A percentile compares a stretch with the other conserved stretches of the same genome.
These are phyloP conservation scores for Coemansia sp. DNA, from an alignment of 192 early-diverging fungal genomes.

Conservation along the genomic window DNA sequence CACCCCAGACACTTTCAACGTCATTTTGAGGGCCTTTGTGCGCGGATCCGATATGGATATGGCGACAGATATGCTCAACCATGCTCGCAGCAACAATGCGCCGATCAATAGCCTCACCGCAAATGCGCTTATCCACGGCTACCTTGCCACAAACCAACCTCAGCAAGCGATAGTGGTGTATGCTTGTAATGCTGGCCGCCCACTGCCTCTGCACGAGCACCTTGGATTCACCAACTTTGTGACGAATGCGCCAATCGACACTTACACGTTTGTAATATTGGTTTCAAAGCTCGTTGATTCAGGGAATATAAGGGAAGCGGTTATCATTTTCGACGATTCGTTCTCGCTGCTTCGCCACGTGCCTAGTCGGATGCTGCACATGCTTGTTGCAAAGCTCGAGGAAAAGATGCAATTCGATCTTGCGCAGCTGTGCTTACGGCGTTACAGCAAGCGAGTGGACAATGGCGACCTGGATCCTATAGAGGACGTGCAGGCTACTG, in stretches of 20 bases:
- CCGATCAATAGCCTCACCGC: conserved; percentile 24
- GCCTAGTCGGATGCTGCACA: conserved; percentile 35
- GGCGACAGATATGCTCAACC: conserved; percentile 14
- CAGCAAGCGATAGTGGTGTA: conserved; percentile 27
- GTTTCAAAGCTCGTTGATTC: conserved; percentile 23
- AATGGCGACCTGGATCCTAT: conserved; percentile 9
- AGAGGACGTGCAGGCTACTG: background rate
- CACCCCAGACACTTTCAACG: conserved; percentile 29
- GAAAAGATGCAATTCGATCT: conserved; percentile 20
- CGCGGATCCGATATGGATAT: conserved; percentile 16
- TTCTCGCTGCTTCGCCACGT: conserved; percentile 33
- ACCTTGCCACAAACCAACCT: conserved; percentile 11
- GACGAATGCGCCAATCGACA: conserved; percentile 15
- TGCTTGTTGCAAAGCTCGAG: conserved; percentile 28
- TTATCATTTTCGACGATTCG: conserved; percentile 44
- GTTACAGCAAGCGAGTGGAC: conserved; percentile 39
- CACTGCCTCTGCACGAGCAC: conserved; percentile 18
- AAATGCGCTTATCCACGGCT: conserved; percentile 27
- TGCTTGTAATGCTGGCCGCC: conserved; percentile 35
- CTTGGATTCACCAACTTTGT: conserved; percentile 20
- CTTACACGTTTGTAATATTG: conserved; percentile 28
- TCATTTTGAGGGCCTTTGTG: conserved; percentile 28
- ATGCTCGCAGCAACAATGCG: conserved; percentile 9
- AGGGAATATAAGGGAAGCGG: conserved; percentile 22
- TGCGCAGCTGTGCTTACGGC: conserved; percentile 25